A percentile compares a stretch with the other conserved stretches of the same genome.
Conservation (phyloP, 129 eudicot genomes). For the Chrysanthemum lavandulifolium region DNA sequence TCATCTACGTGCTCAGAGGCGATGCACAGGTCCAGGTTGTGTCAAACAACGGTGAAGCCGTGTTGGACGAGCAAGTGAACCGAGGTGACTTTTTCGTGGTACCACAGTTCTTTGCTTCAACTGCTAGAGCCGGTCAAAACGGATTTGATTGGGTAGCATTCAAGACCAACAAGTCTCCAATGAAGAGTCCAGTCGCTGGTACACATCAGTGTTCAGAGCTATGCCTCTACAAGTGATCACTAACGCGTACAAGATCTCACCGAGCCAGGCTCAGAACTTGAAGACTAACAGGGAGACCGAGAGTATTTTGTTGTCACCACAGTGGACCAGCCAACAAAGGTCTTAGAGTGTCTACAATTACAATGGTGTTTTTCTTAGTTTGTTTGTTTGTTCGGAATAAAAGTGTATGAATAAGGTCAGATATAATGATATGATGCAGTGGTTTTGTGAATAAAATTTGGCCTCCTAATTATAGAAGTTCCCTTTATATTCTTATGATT, state of each 20-base stretch:
- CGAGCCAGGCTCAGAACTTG: slow-evolving; percentile 52
- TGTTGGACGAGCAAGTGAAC: slow-evolving; percentile 58
- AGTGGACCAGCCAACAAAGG: slow-evolving; percentile 8
- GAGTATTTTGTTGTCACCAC: slow-evolving; percentile 48
- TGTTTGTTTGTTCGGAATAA: slow-evolving; percentile 23
- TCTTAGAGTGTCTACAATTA: background rate
- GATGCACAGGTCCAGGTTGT: slow-evolving; percentile 47
- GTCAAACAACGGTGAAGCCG: slow-evolving; percentile 30
- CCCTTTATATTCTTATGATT: background rate
- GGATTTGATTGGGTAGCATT: slow-evolving; percentile 46
- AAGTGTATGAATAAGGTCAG: slow-evolving; percentile 22
- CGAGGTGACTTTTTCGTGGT: slow-evolving; percentile 62
- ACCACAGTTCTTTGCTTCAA: slow-evolving; percentile 60
- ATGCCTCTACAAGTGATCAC: slow-evolving; percentile 59
- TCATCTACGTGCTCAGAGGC: slow-evolving; percentile 56
- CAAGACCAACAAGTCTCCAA: slow-evolving; percentile 63
- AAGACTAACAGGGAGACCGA: slow-evolving; percentile 53
- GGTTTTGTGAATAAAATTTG: slow-evolving; percentile 29
- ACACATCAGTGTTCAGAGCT: slow-evolving; percentile 72
- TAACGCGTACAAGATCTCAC: slow-evolving; percentile 48
- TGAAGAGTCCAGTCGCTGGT: slow-evolving; percentile 57
- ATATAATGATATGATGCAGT: slow-evolving; percentile 2
- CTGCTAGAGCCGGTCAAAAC: slow-evolving; percentile 45
- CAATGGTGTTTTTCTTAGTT: background rate
- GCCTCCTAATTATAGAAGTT: background rate